These are phyloP conservation scores for Mycena metata DNA, from an alignment of 768 basidiomycete genomes.

Conservation along the genomic window DNA sequence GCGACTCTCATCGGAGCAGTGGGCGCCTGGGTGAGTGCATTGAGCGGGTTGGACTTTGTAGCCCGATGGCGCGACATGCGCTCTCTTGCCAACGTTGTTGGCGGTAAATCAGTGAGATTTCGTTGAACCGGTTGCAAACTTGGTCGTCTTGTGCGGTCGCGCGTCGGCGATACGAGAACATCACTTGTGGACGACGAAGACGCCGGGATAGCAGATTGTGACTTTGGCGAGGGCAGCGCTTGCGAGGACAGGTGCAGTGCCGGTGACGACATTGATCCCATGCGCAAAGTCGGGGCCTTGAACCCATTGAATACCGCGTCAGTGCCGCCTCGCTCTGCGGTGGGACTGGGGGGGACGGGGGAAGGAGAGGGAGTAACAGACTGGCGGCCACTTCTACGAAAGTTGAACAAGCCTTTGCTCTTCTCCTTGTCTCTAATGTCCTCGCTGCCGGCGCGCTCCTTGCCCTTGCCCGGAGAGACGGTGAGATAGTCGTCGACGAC, in stretches of 20 bases:
- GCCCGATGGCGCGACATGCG: slow-evolving; percentile 45
- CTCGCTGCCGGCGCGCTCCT: slow-evolving; percentile 59
- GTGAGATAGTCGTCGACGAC: slow-evolving; percentile 60
- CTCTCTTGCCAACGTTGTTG: slow-evolving; percentile 45
- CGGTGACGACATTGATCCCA: slow-evolving; percentile 83
- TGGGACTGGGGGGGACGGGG: slow-evolving; percentile 51
- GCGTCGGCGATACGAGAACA: slow-evolving; percentile 60
- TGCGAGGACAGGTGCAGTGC: slow-evolving; percentile 75
- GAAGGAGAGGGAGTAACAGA: slow-evolving; percentile 55
- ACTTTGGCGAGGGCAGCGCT: slow-evolving; percentile 66
- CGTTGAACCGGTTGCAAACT: slow-evolving; percentile 51
- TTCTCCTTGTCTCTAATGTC: slow-evolving; percentile 57
- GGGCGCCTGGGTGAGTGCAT: slow-evolving; percentile 44
- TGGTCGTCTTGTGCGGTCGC: slow-evolving; percentile 58
- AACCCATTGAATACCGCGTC: slow-evolving; percentile 45
- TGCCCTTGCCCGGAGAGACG: slow-evolving; percentile 57
- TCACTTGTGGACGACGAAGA: slow-evolving; percentile 63
- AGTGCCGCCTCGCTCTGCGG: slow-evolving; percentile 35
- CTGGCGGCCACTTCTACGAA: slow-evolving; percentile 59
- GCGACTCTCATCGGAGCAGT: slow-evolving; percentile 41
- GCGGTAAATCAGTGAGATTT: slow-evolving; percentile 56
- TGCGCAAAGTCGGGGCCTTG: slow-evolving; percentile 74
- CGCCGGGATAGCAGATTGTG: slow-evolving; percentile 60
- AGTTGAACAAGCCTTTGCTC: slow-evolving; percentile 57
- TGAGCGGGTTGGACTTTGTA: slow-evolving; percentile 50